Base-by-base conservation (phyloP, 306 rosid species). In the Alnus glutinosa region DNA sequence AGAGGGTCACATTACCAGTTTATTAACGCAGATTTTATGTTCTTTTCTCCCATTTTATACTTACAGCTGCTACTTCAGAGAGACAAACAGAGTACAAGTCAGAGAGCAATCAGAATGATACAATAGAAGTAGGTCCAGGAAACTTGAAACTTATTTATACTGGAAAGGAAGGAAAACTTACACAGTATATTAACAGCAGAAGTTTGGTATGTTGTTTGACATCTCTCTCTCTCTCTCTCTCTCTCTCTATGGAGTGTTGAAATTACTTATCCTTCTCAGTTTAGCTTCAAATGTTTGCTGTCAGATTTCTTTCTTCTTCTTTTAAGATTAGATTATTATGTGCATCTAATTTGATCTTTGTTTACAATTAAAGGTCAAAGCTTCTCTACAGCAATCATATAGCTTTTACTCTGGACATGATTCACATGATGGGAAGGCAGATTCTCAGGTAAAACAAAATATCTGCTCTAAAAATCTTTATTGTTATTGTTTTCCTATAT, bases 41-140 rank as follows among this genome's bases (percentile, higher is more conserved):
- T 85, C 75, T 78, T 1, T 68, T 30, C 36, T 71, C 9, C 34
- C 75, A 47, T 18, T 80, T 77, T 61, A 69, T 83, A 61, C 71
- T 73, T 87, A 72, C 76, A 94, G 98, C 93, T 64, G 55, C 68
- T 71, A 55, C 74, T 83, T 80, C 81, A 77, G 8, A 79, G 75
- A 42, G 52, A 49, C 74, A 87, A 70, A 73, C 79, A 34, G 66
- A 42, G 18, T 46, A 83, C 86, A 72, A 70, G 30, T 74, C 92
- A 47, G 71, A 57, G 87, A 81, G 73, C 57, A 75, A 42, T 78
- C 87, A 46, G 19, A 78, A 77, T 44, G 73, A 85, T 8, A 81
- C 81, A 28, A 48, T 88, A 78, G 77, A 81, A 81, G 89, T 88
- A 68, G 91, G 89, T 37, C 80, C 76, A 47, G 89, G 87, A 81